A percentile compares a stretch with the other conserved stretches of the same genome.
phyloP scores from a whole-genome alignment of 176 grass and related monocot species.

The Avena eriantha region DNA sequence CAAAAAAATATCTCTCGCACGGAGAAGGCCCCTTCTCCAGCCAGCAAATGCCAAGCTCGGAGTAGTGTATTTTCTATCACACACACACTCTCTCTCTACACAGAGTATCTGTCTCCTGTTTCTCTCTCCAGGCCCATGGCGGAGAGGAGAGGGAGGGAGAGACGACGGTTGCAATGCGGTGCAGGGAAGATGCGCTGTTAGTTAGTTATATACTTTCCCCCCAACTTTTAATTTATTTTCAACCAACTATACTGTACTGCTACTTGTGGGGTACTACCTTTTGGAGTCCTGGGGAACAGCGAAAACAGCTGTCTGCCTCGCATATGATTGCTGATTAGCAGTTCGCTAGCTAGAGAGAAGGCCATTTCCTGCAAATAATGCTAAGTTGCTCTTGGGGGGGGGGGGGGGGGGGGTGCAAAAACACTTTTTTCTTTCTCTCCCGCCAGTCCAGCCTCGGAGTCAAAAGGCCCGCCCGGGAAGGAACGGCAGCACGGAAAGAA shows the following conservation, averaged over 20 bases:
- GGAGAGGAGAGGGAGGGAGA: conserved; percentile 24
- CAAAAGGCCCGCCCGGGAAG: conserved; percentile 48
- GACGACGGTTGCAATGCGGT: conserved; percentile 20
- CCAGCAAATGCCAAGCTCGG: too few species aligned
- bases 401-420: conserved; percentile 9
- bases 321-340: conserved; percentile 38
- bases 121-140: neutral
- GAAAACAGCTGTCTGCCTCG: conserved; percentile 44
- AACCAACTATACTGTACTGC: neutral
- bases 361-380: conserved; percentile 43
- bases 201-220: too few species aligned
- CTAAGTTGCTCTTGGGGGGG: neutral
- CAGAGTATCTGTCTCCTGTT: neutral
- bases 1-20: conserved; percentile 7
- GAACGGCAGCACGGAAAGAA: neutral
- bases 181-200: conserved; percentile 39
- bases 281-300: conserved; percentile 59
- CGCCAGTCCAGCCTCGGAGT: conserved; percentile 31
- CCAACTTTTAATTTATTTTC: neutral
- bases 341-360: neutral
- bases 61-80: too few species aligned
- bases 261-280: neutral
- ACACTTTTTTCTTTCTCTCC: neutral
- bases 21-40: too few species aligned
- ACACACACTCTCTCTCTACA: too few species aligned